phyloP scores from a whole-genome alignment of 257 asterid genomes.

The Verbena officinalis region DNA sequence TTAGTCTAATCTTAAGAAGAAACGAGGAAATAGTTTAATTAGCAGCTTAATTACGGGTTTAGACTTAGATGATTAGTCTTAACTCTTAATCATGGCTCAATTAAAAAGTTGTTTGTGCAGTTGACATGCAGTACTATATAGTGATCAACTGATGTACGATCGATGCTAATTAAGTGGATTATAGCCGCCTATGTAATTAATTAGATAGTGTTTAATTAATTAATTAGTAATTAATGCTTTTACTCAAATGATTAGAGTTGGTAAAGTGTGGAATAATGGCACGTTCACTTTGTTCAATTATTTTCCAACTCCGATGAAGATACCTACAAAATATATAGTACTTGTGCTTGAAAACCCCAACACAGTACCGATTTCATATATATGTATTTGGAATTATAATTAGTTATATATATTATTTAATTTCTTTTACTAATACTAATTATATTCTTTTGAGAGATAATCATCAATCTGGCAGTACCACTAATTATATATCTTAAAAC shows the following conservation, averaged over 20 bases:
- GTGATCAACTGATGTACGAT: constrained; percentile 26
- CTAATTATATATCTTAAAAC: too few species aligned
- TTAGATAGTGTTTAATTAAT: constrained; percentile 3
- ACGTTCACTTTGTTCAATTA: constrained; percentile 41
- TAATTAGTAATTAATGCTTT: not conserved
- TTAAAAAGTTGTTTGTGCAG: not conserved
- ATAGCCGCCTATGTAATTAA: constrained; percentile 26
- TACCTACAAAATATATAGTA: not conserved
- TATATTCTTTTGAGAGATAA: too few species aligned
- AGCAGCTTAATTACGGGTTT: not conserved
- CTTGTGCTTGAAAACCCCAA: constrained; percentile 20
- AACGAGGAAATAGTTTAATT: too few species aligned
- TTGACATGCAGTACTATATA: constrained; percentile 12
- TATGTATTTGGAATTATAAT: not conserved
- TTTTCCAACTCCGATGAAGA: constrained; percentile 20
- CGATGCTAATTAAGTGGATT: constrained; percentile 38
- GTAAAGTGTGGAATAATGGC: constrained; percentile 44
- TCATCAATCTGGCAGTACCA: too few species aligned
- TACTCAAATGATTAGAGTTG: constrained; percentile 44
- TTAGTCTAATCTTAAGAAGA: too few species aligned
- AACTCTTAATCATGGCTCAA: not conserved
- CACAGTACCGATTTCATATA: not conserved
- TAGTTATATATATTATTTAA: not conserved
- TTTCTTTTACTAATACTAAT: too few species aligned
- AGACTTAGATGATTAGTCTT: not conserved